Conservation (phyloP, 805 yeast genomes). For the Wickerhamiella sergipiensis region DNA sequence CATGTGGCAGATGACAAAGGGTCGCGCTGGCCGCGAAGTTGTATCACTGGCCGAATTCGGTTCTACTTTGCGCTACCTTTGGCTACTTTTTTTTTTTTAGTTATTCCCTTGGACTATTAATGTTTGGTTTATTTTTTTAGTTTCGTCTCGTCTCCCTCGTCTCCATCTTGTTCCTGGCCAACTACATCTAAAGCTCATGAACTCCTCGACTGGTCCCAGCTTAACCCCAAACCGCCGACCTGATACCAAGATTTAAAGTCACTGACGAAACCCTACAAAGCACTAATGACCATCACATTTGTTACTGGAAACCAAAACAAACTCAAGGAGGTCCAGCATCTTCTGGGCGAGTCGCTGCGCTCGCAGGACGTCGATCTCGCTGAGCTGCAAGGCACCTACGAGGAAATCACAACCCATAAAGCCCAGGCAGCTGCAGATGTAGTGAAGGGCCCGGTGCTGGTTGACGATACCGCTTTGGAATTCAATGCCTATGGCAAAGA, state of each 20-base stretch:
- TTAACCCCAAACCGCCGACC: too few species aligned
- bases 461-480: constrained; percentile 87
- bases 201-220: too few species aligned
- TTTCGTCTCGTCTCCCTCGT: too few species aligned
- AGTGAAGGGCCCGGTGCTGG: constrained; percentile 68
- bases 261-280: too few species aligned
- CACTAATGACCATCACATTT: constrained; percentile 42
- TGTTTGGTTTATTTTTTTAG: too few species aligned
- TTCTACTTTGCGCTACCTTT: too few species aligned
- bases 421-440: constrained; percentile 57
- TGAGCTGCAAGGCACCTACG: constrained; percentile 81
- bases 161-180: too few species aligned
- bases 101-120: too few species aligned
- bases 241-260: too few species aligned
- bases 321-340: constrained; percentile 67
- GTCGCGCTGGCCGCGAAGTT: too few species aligned
- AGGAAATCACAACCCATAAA: constrained; percentile 69
- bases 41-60: not conserved
- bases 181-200: too few species aligned
- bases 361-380: constrained; percentile 67
- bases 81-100: too few species aligned
- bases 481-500: constrained; percentile 59
- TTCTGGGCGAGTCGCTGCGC: constrained; percentile 38
- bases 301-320: constrained; percentile 87
- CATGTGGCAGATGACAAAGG: constrained; percentile 4